Conservation (phyloP, 2,329 filamentous ascomycete genomes). For the Aschersonia sp. region DNA sequence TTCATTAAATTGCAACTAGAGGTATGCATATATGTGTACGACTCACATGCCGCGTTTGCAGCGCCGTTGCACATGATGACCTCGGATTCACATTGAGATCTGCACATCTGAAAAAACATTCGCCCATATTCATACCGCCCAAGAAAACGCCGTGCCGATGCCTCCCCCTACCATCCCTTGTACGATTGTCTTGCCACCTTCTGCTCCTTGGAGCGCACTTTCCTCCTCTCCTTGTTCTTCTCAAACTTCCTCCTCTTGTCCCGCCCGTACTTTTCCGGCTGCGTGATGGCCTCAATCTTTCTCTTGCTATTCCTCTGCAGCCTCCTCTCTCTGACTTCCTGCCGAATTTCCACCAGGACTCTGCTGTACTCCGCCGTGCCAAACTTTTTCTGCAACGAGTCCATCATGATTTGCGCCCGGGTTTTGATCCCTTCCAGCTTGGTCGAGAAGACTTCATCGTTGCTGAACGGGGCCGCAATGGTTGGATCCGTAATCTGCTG, state of each 20-base stretch:
- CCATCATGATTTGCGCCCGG: slow-evolving; percentile 64
- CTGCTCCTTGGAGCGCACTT: slow-evolving; percentile 61
- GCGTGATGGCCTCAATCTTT: slow-evolving; percentile 71
- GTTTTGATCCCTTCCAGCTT: slow-evolving; percentile 57
- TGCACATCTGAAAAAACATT: not conserved
- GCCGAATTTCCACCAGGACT: slow-evolving; percentile 57
- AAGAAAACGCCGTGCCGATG: slow-evolving; percentile 3
- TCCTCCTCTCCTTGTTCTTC: slow-evolving; percentile 69
- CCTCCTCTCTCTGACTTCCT: slow-evolving; percentile 55
- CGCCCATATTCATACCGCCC: not conserved
- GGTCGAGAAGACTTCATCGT: slow-evolving; percentile 53
- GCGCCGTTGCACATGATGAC: no score
- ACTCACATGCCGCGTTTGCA: no score
- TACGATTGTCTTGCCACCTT: slow-evolving; percentile 58
- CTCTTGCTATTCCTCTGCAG: slow-evolving; percentile 69
- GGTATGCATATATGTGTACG: no score
- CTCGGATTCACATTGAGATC: no score
- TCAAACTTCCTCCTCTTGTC: slow-evolving; percentile 76
- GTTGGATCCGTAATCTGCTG: slow-evolving; percentile 73
- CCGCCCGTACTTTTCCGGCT: slow-evolving; percentile 63
- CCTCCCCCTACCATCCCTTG: slow-evolving; percentile 26
- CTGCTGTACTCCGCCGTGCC: slow-evolving; percentile 70
- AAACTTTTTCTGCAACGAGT: slow-evolving; percentile 69
- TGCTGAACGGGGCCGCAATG: slow-evolving; percentile 56
- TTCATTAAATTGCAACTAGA: no score